Conservation (phyloP, 2,329 filamentous ascomycete genomes). For the Talaromyces islandicus region DNA sequence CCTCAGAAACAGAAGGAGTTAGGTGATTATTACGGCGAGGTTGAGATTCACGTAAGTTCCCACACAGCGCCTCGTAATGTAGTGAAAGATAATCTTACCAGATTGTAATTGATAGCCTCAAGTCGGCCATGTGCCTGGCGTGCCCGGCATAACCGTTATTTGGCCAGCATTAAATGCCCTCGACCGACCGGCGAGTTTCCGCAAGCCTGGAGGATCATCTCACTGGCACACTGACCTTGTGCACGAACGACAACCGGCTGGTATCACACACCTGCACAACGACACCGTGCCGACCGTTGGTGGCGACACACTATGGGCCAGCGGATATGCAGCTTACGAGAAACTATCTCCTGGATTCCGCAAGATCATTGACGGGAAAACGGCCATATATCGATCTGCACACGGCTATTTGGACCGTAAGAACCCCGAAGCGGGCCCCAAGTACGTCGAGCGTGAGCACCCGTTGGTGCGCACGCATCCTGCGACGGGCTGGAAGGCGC, state of each 20-base stretch:
- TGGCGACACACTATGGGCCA: slow-evolving; percentile 68
- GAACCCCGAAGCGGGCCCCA: slow-evolving; percentile 55
- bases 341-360: slow-evolving; percentile 67
- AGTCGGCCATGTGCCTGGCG: slow-evolving; percentile 63
- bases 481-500: slow-evolving; percentile 66
- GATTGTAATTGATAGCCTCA: slow-evolving; percentile 54
- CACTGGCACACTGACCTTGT: slow-evolving; percentile 67
- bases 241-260: slow-evolving; percentile 64
- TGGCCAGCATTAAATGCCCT: slow-evolving; percentile 64
- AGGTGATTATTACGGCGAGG: slow-evolving; percentile 58
- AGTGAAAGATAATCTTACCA: neutral
- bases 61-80: neutral
- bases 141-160: slow-evolving; percentile 60
- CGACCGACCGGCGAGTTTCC: slow-evolving; percentile 56
- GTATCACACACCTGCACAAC: slow-evolving; percentile 65
- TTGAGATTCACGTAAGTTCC: slow-evolving; percentile 60
- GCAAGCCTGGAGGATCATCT: slow-evolving; percentile 61
- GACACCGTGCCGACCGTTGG: slow-evolving; percentile 60
- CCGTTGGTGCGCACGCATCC: slow-evolving; percentile 66
- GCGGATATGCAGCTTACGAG: slow-evolving; percentile 65
- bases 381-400: slow-evolving; percentile 60
- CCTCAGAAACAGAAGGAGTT: slow-evolving; percentile 60
- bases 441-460: slow-evolving; percentile 61
- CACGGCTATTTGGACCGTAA: slow-evolving; percentile 63
- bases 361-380: slow-evolving; percentile 61